Conservation (phyloP, 2,329 filamentous ascomycete genomes). For the Coniochaeta sp. region DNA sequence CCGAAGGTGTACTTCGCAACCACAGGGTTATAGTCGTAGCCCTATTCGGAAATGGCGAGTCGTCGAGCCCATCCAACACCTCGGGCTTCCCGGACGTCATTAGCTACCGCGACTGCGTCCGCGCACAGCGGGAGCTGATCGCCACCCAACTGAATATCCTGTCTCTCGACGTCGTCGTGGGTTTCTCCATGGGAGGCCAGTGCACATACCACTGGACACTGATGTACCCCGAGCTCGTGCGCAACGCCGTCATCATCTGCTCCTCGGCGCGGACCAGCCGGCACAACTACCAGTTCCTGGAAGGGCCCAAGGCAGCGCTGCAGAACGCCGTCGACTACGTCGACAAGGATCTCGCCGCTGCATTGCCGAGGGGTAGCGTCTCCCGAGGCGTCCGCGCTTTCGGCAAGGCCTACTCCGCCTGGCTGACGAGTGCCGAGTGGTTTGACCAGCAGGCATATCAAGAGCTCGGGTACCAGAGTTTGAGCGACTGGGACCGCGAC, state of each 20-base stretch:
- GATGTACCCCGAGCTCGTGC: constrained; percentile 33
- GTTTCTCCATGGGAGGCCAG: constrained; percentile 44
- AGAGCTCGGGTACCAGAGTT: constrained; percentile 22
- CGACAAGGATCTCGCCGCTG: constrained; percentile 16
- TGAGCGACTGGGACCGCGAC: constrained; percentile 26
- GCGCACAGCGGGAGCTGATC: constrained; percentile 30
- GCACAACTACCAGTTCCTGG: constrained; percentile 39
- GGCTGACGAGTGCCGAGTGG: constrained; percentile 37
- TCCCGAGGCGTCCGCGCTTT: constrained; percentile 32
- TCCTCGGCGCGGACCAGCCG: constrained; percentile 34
- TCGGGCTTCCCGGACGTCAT: constrained; percentile 25
- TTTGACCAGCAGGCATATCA: constrained; percentile 32
- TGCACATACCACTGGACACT: constrained; percentile 36
- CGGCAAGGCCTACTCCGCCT: constrained; percentile 36
- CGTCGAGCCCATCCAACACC: constrained; percentile 36
- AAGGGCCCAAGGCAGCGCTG: constrained; percentile 35
- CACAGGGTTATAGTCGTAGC: constrained; percentile 38
- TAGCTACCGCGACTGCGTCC: constrained; percentile 34
- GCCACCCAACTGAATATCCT: constrained; percentile 24
- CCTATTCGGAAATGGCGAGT: constrained; percentile 39
- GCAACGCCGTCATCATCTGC: constrained; percentile 33
- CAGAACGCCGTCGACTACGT: constrained; percentile 31
- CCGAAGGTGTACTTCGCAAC: constrained; percentile 28
- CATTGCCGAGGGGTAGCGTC: constrained; percentile 6
- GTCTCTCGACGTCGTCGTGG: constrained; percentile 30